phyloP scores from a whole-genome alignment of 768 basidiomycete species.

The Russula compacta region DNA sequence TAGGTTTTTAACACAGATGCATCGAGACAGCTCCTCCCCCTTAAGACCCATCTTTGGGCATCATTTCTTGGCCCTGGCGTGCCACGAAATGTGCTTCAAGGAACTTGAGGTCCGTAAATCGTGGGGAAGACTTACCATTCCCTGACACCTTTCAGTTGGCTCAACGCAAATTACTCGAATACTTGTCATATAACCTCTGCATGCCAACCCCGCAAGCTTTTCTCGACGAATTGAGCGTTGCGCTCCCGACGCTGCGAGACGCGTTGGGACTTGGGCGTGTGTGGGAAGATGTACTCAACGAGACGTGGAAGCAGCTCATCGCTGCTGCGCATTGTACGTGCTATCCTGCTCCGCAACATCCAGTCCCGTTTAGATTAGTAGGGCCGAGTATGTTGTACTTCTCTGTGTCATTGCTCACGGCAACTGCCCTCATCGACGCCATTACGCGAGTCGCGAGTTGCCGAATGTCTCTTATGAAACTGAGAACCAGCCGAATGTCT shows the following conservation, averaged over 20 bases:
- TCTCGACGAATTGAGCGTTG: conserved; percentile 11
- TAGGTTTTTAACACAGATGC: not conserved
- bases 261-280: not conserved
- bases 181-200: conserved; percentile 10
- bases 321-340: conserved; percentile 12
- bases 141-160: conserved; percentile 1
- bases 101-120: conserved; percentile 17
- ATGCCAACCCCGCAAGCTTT: conserved; percentile 16
- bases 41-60: conserved; percentile 14
- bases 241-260: conserved; percentile 12
- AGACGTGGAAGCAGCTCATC: conserved; percentile 14
- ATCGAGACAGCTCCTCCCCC: conserved; percentile 13
- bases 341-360: not conserved
- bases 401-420: conserved; percentile 14
- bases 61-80: conserved; percentile 16
- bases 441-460: conserved; percentile 1
- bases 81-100: conserved; percentile 10
- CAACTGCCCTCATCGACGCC: conserved; percentile 15
- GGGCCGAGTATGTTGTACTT: conserved; percentile 15
- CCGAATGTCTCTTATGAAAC: not conserved
- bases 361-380: not conserved
- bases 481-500: not conserved
- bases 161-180: conserved; percentile 15
- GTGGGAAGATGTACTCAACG: conserved; percentile 6
- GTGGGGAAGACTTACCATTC: not conserved